Evolutionary conservation across 768 basidiomycete genomes (phyloP).

Genomic region (Podaxis sp.): DNA sequence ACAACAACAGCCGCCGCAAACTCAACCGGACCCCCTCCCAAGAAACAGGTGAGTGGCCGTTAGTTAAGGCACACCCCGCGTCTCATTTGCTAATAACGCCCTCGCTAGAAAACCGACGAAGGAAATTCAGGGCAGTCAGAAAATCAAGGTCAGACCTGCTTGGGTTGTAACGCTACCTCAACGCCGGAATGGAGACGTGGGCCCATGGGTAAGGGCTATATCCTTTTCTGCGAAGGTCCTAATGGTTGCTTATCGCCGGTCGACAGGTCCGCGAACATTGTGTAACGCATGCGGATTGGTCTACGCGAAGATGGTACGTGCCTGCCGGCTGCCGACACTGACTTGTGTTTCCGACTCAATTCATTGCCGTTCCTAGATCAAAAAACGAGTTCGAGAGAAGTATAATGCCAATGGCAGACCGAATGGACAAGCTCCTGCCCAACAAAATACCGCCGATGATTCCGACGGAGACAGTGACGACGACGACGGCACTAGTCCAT

Average conservation of each 20-base stretch:
- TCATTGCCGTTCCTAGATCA: conserved; percentile 21
- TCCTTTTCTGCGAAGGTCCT: background rate
- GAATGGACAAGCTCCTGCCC: conserved; percentile 5
- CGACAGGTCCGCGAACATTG: conserved; percentile 72
- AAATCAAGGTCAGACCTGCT: conserved; percentile 61
- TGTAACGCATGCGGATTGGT: conserved; percentile 87
- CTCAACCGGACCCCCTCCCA: conserved; percentile 10
- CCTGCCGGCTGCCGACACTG: conserved; percentile 5
- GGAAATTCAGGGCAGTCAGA: conserved; percentile 6
- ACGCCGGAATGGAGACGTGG: conserved; percentile 87
- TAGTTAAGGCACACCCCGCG: background rate
- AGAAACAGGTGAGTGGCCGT: background rate
- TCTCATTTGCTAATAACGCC: background rate
- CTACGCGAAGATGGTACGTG: conserved; percentile 77
- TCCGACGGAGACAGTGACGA: conserved; percentile 14
- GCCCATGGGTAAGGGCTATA: conserved; percentile 59
- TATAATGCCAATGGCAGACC: conserved; percentile 13
- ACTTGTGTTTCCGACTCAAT: background rate
- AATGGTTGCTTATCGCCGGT: conserved; percentile 14
- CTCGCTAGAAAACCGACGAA: conserved; percentile 10
- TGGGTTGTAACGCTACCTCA: conserved; percentile 78
- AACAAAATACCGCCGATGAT: conserved; percentile 8
- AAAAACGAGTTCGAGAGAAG: conserved; percentile 29
- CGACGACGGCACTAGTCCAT: conserved; percentile 1
- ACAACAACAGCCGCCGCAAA: conserved; percentile 11